Base-by-base conservation (phyloP, 2,329 filamentous ascomycete genomes). In the Fusarium floridanum region DNA sequence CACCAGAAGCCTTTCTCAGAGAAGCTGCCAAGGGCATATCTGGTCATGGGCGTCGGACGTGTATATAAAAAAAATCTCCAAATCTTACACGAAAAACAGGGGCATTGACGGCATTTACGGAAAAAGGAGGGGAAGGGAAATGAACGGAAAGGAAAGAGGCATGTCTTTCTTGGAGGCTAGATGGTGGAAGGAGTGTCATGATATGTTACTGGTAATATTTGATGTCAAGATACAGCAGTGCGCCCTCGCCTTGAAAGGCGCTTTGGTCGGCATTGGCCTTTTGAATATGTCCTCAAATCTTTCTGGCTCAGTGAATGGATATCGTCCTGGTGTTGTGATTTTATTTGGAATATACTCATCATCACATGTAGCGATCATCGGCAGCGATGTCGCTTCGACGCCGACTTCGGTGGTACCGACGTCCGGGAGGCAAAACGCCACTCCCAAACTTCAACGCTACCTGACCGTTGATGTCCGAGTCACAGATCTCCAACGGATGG, bases 61-160 rank as follows among this genome's bases (percentile, higher is more conserved):
- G 76, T 78, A 76, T 71, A 77, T 76, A 76, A 70, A 64, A 67
- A 75, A 69, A 68, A 75, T 71, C 68, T 78, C 69, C 72, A 76
- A 75, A 77, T 71, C 71, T 56, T 65, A 67, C 61, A 66, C 39
- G 65, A 55, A 66, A 67, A 64, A 63, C 29, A 45, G 48, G 50
- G 59, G 64, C 45, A 63, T 48, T 60, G 72, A 63, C 69, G 63
- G 72, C 72, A 50, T 69, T 27, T 27, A 73, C 59, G 67, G 41
- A 32, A 41, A 34, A 59, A 27, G 45, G 50, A 67, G 48, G 43
- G 43, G 22, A 24, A 48, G 24, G 43, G 43, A 27, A 48, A n/a
- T 17, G 37, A 39, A 39, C 56, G 66, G 53, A 75, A 75, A 59
- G 55, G 43, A 57, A 55, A 22, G 37, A 36, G 60, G 63, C 45